phyloP scores from a whole-genome alignment of 2,329 filamentous ascomycete species.

The Phialophora macrospora region DNA sequence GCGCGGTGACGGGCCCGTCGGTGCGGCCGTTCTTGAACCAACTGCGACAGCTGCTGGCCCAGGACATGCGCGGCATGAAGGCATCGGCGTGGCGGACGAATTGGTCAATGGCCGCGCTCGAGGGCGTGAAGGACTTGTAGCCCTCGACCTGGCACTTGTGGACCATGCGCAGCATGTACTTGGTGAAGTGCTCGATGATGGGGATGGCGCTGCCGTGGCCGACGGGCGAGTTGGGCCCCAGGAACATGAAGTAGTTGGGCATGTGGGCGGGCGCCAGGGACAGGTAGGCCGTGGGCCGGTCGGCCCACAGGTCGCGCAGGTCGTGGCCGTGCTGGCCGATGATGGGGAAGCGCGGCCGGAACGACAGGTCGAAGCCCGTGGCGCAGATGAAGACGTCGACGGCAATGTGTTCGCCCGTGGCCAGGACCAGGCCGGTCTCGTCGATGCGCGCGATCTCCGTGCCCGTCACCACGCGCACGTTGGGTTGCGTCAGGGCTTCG shows the following conservation, averaged over 20 bases:
- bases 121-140: not conserved
- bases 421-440: slow-evolving; percentile 46
- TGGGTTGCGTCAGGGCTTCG: slow-evolving; percentile 50
- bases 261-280: not conserved
- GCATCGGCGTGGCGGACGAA: too few relatives aligned
- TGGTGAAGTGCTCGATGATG: slow-evolving; percentile 5
- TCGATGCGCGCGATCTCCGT: slow-evolving; percentile 47
- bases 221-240: slow-evolving; percentile 42
- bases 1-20: too few relatives aligned
- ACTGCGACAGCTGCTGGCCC: too few relatives aligned
- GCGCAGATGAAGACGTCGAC: slow-evolving; percentile 46
- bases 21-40: too few relatives aligned
- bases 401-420: slow-evolving; percentile 46
- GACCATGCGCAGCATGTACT: slow-evolving; percentile 2
- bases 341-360: slow-evolving; percentile 18
- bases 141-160: not conserved
- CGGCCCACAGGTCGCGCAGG: not conserved
- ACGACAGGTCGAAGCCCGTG: slow-evolving; percentile 15
- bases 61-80: too few relatives aligned
- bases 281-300: slow-evolving; percentile 1
- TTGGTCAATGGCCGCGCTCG: not conserved
- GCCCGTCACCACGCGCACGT: slow-evolving; percentile 50
- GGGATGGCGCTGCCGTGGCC: slow-evolving; percentile 32
- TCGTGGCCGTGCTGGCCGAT: slow-evolving; percentile 12
- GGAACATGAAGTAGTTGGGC: slow-evolving; percentile 43